Evolutionary conservation across 331 rosid species (phyloP), one percentile per base, ranked within the genome.

Genomic region (Pyrus hybrid): DNA sequence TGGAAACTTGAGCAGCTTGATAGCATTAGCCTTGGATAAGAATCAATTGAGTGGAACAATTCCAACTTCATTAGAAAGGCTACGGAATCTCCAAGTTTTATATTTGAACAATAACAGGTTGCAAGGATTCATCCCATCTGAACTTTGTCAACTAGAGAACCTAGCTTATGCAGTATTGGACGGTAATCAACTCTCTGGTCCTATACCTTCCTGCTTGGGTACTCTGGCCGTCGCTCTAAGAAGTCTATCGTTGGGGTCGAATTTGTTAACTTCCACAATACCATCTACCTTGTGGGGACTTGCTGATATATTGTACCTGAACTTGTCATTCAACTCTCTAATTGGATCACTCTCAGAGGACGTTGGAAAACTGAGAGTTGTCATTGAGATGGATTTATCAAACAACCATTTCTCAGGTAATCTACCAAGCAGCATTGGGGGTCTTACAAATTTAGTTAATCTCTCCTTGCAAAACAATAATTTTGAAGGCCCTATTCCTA

Each of bases 401-500:
- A 66, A 41, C 1, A 82, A 85, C 60, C 47, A 66, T 3, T 71
- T 85, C n/a, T 80, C 81, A 4, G 43, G 83, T 29, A 4, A 4
- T 3, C 80, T 82, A 41, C 83, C 88, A 11, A 25, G 9, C 13
- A 63, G 21, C 12, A 17, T 84, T 54, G 81, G 70, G 8, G 21
- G 73, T 4, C 73, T 81, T n/a, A 8, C 4, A 3, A 43, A 21
- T 54, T 65, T 81, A 67, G 62, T 71, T 30, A 2, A 51, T 20
- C 37, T 81, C 21, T 79, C 79, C 6, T 65, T 85, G 30, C 45
- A 57, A 14, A 30, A 45, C 1, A 84, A 81, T 37, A 57, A 43
- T n/a, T 26, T 86, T 1, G 53, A 76, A 57, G 87, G 87, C 4
- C 41, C 79, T 32, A 78, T 81, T 72, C 87, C 85, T 1, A 49